Conservation (phyloP, 345 rosid genomes). For the Dimocarpus longan region DNA sequence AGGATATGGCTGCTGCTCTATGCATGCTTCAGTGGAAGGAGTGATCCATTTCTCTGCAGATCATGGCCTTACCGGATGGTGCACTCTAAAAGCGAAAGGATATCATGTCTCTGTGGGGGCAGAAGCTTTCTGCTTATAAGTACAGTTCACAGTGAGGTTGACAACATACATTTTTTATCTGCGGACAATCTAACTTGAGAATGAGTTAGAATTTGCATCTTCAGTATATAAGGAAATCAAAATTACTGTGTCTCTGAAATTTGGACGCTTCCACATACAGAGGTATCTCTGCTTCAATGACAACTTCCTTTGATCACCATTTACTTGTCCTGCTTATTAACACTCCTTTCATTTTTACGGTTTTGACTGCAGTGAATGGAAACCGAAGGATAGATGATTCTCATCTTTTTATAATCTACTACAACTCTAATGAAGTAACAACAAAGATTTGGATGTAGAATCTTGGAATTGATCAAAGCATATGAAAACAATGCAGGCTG, state of each 20-base stretch:
- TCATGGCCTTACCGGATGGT: not conserved
- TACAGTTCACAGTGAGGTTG: not conserved
- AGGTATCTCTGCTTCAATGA: constrained; percentile 18
- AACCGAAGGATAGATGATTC: not conserved
- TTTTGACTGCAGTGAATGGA: not conserved
- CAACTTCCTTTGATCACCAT: not conserved
- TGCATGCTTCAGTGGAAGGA: not conserved
- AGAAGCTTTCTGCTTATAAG: not conserved
- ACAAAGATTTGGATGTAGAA: no score
- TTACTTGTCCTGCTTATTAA: not conserved
- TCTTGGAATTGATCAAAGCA: not conserved
- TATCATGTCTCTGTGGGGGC: not conserved
- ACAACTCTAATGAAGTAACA: no score
- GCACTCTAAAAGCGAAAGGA: constrained; percentile 1
- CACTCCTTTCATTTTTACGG: not conserved
- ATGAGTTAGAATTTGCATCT: constrained; percentile 17
- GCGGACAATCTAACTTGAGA: not conserved
- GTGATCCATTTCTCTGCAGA: not conserved
- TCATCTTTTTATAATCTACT: not conserved
- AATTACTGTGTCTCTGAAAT: not conserved
- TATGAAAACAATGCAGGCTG: not conserved
- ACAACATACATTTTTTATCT: not conserved
- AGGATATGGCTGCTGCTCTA: not conserved
- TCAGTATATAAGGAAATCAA: not conserved
- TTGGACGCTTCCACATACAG: constrained; percentile 1